These are phyloP conservation scores for Boletus vermiculosoides DNA, from an alignment of 768 basidiomycete genomes.

Conservation along the genomic window DNA sequence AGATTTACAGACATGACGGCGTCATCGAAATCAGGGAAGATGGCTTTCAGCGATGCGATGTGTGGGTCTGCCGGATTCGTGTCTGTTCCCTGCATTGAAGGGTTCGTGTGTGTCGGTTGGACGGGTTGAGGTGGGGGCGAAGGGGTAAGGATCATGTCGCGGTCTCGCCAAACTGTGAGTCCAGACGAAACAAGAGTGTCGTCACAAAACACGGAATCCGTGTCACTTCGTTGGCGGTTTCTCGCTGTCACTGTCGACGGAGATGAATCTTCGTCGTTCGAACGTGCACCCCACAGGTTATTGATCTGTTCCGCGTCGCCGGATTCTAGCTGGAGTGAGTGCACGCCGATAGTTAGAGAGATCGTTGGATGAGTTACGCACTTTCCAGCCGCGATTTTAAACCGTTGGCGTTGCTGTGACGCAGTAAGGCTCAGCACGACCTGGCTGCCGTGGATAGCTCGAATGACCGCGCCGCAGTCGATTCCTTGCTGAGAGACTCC, in stretches of 20 bases:
- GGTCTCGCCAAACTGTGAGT: neutral
- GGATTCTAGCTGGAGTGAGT: constrained; percentile 5
- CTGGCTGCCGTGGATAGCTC: neutral
- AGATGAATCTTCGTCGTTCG: neutral
- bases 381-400: neutral
- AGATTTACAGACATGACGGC: constrained; percentile 53
- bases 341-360: neutral
- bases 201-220: neutral
- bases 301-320: neutral
- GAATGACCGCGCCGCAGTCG: neutral
- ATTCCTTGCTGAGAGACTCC: neutral
- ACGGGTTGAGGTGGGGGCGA: constrained; percentile 12
- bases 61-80: constrained; percentile 39
- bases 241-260: neutral
- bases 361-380: neutral
- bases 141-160: constrained; percentile 21
- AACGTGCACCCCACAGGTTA: constrained; percentile 7
- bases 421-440: neutral
- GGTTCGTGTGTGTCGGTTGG: neutral
- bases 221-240: neutral
- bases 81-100: neutral
- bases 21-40: constrained; percentile 83
- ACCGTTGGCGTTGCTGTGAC: neutral
- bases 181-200: neutral
- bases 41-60: constrained; percentile 54